Evolutionary conservation across 805 yeast genomes (phyloP), one percentile per base, ranked within the genome.

Genomic region (Lachancea quebecensis): DNA sequence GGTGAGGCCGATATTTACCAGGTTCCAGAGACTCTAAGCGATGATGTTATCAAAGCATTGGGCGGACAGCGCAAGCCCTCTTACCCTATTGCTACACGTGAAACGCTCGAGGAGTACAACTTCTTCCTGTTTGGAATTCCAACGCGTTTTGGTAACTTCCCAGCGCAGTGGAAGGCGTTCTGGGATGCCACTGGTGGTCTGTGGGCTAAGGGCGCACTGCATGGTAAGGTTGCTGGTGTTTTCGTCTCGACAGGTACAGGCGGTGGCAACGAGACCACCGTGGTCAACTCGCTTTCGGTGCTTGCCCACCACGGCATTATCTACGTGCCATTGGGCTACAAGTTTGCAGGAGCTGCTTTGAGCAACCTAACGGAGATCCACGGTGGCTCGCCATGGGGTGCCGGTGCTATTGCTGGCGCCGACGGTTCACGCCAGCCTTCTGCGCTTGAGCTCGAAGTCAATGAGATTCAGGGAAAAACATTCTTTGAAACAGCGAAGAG

Each of bases 351-450:
- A 60, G 73, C 76, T 41, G 74, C 75, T 48, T 64, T 80, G 55
- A 60, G 74, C 41, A 74, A 74, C 64, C 59, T 82, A 47, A 73
- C 71, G 16, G 90, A 82, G 68, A 72, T 75, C 46, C 90, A 82
- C 60, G 95, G 95, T 57, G 82, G 84, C 56, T 78, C 90, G 45
- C 77, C 95, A 43, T 87, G 88, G 84, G 95, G 95, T 67, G 88
- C 95, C 37, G 93, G 91, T 60, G 70, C 85, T 47, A 72, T 75
- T 53, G 87, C 95, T 31, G 91, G 83, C 52, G 69, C 78, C 18
- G 88, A 82, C 59, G 95, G 95, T 55, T 75, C 87, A 35, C 81
- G 91, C 72, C 66, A 63, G 52, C 84, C 89, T 38, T 60, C 79
- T 45, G 76, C 69, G 42, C 66, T 78, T 51, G 95, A 86, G 70